Conservation (phyloP, 495 filamentous ascomycete genomes). For the Penicillium macrosclerotiorum region DNA sequence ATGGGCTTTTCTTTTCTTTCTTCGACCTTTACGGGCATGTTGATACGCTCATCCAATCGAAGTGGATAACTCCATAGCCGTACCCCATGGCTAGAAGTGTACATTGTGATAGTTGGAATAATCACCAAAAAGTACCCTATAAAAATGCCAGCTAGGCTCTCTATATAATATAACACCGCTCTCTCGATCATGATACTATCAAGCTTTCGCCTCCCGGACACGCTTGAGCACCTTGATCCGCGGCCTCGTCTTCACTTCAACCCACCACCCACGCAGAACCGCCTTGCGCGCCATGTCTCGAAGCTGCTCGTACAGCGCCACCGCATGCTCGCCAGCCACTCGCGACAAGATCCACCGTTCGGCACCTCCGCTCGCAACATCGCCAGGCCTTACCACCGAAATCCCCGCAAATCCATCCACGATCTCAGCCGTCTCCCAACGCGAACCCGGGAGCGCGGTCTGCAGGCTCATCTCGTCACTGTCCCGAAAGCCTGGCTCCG, state of each 20-base stretch:
- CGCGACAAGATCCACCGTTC: slow-evolving; percentile 27
- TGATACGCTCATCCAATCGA: slow-evolving; percentile 4
- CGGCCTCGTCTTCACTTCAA: slow-evolving; percentile 40
- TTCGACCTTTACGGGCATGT: too few relatives aligned
- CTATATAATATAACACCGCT: too few relatives aligned
- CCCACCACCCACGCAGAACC: slow-evolving; percentile 42
- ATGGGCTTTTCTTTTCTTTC: neutral
- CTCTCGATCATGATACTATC: too few relatives aligned
- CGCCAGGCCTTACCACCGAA: slow-evolving; percentile 57
- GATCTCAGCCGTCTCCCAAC: slow-evolving; percentile 69
- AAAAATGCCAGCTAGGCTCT: too few relatives aligned
- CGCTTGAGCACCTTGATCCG: slow-evolving; percentile 36
- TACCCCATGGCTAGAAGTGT: neutral
- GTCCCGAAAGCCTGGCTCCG: slow-evolving; percentile 30
- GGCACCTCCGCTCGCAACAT: slow-evolving; percentile 27
- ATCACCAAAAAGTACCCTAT: too few relatives aligned
- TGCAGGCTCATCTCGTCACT: slow-evolving; percentile 16
- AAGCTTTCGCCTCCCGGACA: slow-evolving; percentile 3
- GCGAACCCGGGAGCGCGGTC: slow-evolving; percentile 16
- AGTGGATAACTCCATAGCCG: neutral
- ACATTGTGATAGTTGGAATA: too few relatives aligned
- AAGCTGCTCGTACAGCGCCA: slow-evolving; percentile 18
- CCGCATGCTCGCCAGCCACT: slow-evolving; percentile 21
- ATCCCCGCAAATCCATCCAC: slow-evolving; percentile 73
- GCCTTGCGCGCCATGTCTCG: slow-evolving; percentile 20